Evolutionary conservation across 345 rosid species (phyloP).

Genomic region (Ricinus communis): DNA sequence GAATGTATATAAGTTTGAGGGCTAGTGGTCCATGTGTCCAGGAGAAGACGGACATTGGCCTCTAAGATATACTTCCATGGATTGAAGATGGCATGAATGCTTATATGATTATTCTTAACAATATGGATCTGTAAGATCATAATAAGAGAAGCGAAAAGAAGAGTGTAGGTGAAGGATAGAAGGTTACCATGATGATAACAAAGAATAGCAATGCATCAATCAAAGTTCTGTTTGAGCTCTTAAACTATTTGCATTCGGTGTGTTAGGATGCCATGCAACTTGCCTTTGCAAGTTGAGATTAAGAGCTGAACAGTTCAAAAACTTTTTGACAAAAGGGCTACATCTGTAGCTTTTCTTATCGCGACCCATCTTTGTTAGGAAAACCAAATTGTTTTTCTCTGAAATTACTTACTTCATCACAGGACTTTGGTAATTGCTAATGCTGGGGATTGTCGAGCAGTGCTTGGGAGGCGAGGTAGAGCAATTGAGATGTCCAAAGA

Average conservation of each 20-base stretch:
- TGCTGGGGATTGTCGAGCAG: slow-evolving; percentile 98
- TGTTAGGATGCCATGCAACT: not conserved
- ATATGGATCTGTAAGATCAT: not conserved
- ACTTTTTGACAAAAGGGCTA: not conserved
- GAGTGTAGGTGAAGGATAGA: not conserved
- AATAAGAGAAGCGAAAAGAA: not conserved
- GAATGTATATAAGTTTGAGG: not conserved
- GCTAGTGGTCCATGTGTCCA: not conserved
- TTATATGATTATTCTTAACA: not conserved
- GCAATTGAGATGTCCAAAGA: slow-evolving; percentile 91
- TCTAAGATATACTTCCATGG: not conserved
- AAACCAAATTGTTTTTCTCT: not conserved
- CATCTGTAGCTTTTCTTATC: not conserved
- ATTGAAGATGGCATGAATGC: not conserved
- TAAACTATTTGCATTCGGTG: not conserved
- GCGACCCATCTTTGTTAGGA: not conserved
- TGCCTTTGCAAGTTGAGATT: not conserved
- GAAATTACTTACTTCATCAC: slow-evolving; percentile 10
- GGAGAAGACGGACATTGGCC: not conserved
- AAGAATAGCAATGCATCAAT: not conserved
- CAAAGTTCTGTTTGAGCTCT: not conserved
- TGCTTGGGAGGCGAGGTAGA: slow-evolving; percentile 84
- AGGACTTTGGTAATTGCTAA: slow-evolving; percentile 85
- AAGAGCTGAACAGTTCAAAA: not conserved
- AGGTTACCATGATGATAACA: not conserved